These are phyloP conservation scores for Secale cereale DNA, from an alignment of 176 grass and related monocot species.

Conservation along the genomic window DNA sequence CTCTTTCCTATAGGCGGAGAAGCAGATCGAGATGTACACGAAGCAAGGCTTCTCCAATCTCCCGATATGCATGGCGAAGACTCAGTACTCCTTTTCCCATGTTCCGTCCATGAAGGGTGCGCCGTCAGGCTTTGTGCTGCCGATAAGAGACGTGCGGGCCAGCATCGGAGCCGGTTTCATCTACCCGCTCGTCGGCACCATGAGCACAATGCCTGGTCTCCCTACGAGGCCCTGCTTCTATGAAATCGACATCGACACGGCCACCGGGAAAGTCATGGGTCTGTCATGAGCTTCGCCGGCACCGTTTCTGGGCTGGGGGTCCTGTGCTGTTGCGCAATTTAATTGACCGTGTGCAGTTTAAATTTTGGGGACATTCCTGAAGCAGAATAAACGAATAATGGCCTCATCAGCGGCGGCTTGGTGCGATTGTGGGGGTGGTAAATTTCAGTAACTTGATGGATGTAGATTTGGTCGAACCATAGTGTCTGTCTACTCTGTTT, in stretches of 20 bases:
- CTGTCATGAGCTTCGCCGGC: slow-evolving; percentile 49
- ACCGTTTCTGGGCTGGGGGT: not conserved
- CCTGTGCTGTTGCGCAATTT: not conserved
- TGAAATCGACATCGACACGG: slow-evolving; percentile 76
- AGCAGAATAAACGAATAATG: slow-evolving; percentile 11
- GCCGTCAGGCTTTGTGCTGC: slow-evolving; percentile 60
- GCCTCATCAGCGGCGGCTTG: not conserved
- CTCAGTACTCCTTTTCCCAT: slow-evolving; percentile 94
- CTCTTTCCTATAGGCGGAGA: slow-evolving; percentile 58
- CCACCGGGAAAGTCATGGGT: slow-evolving; percentile 66
- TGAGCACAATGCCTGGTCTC: slow-evolving; percentile 97
- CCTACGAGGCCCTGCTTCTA: slow-evolving; percentile 95
- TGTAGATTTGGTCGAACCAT: slow-evolving; percentile 15
- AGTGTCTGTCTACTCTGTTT: slow-evolving; percentile 12
- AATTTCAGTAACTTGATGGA: not conserved
- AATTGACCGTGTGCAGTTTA: not conserved
- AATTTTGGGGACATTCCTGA: slow-evolving; percentile 11
- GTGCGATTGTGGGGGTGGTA: not conserved
- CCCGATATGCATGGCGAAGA: slow-evolving; percentile 98
- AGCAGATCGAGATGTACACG: slow-evolving; percentile 92
- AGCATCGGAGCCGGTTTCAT: slow-evolving; percentile 96
- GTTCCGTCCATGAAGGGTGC: slow-evolving; percentile 76
- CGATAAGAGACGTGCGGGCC: slow-evolving; percentile 85
- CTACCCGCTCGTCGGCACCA: slow-evolving; percentile 84
- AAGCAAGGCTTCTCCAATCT: slow-evolving; percentile 91